phyloP scores from a whole-genome alignment of 768 basidiomycete species.

The Leccinum longicurvipes region DNA sequence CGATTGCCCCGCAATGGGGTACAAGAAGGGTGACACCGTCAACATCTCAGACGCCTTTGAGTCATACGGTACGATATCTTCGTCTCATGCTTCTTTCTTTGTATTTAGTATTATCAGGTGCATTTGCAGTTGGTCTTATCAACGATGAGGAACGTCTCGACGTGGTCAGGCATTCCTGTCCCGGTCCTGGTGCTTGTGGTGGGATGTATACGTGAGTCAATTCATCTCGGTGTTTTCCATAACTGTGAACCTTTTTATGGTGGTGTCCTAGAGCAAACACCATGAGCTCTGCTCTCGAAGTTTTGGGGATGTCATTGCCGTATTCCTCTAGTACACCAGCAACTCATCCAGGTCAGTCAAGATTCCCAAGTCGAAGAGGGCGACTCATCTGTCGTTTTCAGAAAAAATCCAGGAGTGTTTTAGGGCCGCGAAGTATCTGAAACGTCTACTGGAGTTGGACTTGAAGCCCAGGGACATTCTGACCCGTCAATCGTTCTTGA shows the following conservation, averaged over 20 bases:
- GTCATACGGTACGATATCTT: constrained; percentile 56
- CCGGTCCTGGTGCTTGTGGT: constrained; percentile 80
- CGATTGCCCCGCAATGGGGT: constrained; percentile 78
- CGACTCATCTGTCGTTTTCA: constrained; percentile 22
- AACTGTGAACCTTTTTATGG: not conserved
- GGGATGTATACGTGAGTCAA: constrained; percentile 77
- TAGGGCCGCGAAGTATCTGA: constrained; percentile 74
- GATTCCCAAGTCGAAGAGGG: not conserved
- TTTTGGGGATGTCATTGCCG: constrained; percentile 80
- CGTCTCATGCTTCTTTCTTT: not conserved
- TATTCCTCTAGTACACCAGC: constrained; percentile 78
- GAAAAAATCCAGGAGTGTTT: constrained; percentile 84
- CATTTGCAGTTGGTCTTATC: constrained; percentile 73
- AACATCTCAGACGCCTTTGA: constrained; percentile 86
- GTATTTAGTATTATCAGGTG: constrained; percentile 44
- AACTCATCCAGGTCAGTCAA: constrained; percentile 52
- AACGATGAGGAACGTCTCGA: constrained; percentile 79
- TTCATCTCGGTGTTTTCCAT: not conserved
- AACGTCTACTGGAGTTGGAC: constrained; percentile 68
- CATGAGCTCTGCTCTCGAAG: constrained; percentile 83
- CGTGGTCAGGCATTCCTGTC: constrained; percentile 82
- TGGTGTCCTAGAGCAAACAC: constrained; percentile 69
- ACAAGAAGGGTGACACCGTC: constrained; percentile 74
- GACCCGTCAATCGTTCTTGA: constrained; percentile 71
- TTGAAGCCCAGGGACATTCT: constrained; percentile 80